Evolutionary conservation across 2,329 filamentous ascomycete species (phyloP).

Genomic region (Neofusicoccum kwambonambiense): DNA sequence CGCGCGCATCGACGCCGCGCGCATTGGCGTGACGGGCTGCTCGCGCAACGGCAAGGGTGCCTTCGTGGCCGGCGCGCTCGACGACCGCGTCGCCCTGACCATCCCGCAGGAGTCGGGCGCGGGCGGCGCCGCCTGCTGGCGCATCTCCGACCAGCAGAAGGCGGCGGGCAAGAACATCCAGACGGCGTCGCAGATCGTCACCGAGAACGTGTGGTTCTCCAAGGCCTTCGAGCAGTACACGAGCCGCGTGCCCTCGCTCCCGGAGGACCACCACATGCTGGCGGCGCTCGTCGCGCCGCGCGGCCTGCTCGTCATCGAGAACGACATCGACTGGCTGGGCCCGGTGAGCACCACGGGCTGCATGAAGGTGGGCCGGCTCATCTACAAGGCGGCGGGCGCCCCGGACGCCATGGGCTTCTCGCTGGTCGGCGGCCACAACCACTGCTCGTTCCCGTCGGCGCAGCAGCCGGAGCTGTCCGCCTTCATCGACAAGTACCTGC

Average conservation of each 20-base stretch:
- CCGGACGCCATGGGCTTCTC: conserved; percentile 59
- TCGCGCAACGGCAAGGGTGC: conserved; percentile 65
- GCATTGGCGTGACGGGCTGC: conserved; percentile 59
- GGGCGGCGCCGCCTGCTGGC: conserved; percentile 62
- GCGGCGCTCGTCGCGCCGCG: conserved; percentile 57
- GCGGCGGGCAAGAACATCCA: conserved; percentile 58
- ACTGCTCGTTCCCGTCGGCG: conserved; percentile 56
- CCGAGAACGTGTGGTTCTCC: conserved; percentile 65
- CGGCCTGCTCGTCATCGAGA: conserved; percentile 57
- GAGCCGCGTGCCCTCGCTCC: conserved; percentile 46
- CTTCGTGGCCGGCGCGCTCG: conserved; percentile 60
- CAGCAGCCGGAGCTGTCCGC: conserved; percentile 51
- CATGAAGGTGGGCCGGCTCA: conserved; percentile 55
- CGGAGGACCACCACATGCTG: conserved; percentile 59
- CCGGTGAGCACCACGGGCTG: conserved; percentile 57
- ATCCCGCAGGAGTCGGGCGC: conserved; percentile 63
- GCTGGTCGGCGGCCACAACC: conserved; percentile 54
- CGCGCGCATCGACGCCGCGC: conserved; percentile 42
- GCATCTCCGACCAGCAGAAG: conserved; percentile 47
- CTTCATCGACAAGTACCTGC: conserved; percentile 58
- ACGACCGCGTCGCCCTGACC: conserved; percentile 59
- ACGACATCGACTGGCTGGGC: conserved; percentile 59
- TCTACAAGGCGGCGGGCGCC: conserved; percentile 56
- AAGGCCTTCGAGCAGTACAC: conserved; percentile 54
- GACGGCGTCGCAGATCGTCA: conserved; percentile 58